Base-by-base conservation (phyloP, 169 alveolate genomes). In the Plasmodium reichenowi region DNA sequence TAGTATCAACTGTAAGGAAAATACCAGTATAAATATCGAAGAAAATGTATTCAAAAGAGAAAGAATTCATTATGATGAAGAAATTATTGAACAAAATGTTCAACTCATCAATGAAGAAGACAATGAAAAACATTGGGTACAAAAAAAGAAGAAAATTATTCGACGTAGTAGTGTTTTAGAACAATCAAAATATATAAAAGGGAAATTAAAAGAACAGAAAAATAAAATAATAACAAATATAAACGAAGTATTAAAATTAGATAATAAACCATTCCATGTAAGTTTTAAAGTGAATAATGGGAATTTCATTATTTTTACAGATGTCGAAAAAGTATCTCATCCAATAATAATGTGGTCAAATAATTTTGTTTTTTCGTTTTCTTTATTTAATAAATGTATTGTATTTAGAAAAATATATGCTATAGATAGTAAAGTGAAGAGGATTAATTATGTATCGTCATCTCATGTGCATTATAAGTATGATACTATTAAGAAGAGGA, bases 341-440 rank as follows among this genome's bases (percentile, higher is more conserved):
- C 92, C 92, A 26, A 71, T 86, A 13, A 59, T 86, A 15, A 48
- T 86, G 74, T 86, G 92, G 92, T 86, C 92, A 0, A 86, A 86
- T 32, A 86, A 86, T 73, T 86, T 86, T 64, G 72, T 72, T 72
- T 86, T 86, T 52, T 59, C 88, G 12, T 58, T 86, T 73, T 72
- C 92, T 32, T 54, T 86, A 13, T 72, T 62, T 29, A 86, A 86
- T 52, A 72, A 66, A 38, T 86, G 92, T 47, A 86, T 86, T 10
- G 50, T 86, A 6, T 86, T 86, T 86, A 20, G 75, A 52, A 86
- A 86, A 72, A 86, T 86, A 15, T 86, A 86, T 72, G 92, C 92
- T 7, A 13, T 86, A 17, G 74, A 86, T 86, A 86, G 92, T 48
- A 86, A 86, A 72, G 72, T 86, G 50, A 86, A 72, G n/a, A 60